Evolutionary conservation across 768 basidiomycete species (phyloP).

Genomic region (Mycena alexandri): DNA sequence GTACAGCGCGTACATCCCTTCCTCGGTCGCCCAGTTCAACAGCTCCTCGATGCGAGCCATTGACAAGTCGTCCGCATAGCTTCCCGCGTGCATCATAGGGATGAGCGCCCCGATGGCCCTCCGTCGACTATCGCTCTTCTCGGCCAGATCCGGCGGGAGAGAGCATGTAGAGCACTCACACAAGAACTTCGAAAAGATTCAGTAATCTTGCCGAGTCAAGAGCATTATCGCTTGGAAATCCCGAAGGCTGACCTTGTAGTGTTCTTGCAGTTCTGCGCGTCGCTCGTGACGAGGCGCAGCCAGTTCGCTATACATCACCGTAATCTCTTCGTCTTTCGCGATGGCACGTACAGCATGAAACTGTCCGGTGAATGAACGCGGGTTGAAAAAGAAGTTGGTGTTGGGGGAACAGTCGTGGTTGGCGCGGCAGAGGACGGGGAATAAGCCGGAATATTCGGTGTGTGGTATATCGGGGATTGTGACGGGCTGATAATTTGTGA

Average conservation of each 20-base stretch:
- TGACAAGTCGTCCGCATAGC: conserved; percentile 19
- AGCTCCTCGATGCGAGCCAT: conserved; percentile 22
- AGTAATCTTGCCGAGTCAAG: neutral
- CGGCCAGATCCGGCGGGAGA: conserved; percentile 7
- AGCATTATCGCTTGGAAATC: too few relatives aligned
- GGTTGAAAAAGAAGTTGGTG: conserved; percentile 27
- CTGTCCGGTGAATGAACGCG: conserved; percentile 22
- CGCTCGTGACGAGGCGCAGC: conserved; percentile 24
- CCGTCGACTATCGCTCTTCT: conserved; percentile 24
- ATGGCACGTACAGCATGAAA: conserved; percentile 25
- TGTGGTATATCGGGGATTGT: conserved; percentile 11
- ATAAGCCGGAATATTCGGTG: conserved; percentile 22
- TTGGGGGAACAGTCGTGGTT: conserved; percentile 31
- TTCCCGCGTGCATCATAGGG: conserved; percentile 24
- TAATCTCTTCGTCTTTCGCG: conserved; percentile 27
- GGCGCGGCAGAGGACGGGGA: conserved; percentile 23
- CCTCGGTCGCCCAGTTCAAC: conserved; percentile 10
- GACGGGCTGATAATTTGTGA: conserved; percentile 25
- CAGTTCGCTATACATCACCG: conserved; percentile 26
- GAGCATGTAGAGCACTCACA: conserved; percentile 27
- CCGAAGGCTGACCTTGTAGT: conserved; percentile 27
- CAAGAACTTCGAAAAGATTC: conserved; percentile 7
- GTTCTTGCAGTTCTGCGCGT: conserved; percentile 25
- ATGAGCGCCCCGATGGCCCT: conserved; percentile 21
- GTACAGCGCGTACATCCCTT: conserved; percentile 25